phyloP scores from a whole-genome alignment of 306 rosid species.

The Cucurbita pepo region DNA sequence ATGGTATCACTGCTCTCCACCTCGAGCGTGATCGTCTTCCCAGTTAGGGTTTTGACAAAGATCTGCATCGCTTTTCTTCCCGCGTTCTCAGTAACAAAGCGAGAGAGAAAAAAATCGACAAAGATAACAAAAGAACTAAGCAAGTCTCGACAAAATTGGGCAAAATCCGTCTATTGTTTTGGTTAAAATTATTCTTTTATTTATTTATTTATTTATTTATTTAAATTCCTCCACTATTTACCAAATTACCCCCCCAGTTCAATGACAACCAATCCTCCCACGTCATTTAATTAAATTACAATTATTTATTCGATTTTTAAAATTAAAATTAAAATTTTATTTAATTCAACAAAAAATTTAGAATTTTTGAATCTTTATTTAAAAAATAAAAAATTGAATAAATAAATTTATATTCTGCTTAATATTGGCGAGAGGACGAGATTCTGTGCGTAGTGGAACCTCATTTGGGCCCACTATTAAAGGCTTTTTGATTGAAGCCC shows the following conservation, averaged over 20 bases:
- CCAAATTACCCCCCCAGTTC: not conserved
- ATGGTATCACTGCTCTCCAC: conserved; percentile 40
- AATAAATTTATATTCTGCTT: not conserved
- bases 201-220: no score
- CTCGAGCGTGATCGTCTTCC: conserved; percentile 40
- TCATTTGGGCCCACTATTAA: not conserved
- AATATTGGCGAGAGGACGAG: not conserved
- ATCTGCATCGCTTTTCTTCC: conserved; percentile 21
- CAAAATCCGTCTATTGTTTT: not conserved
- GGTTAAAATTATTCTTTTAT: no score
- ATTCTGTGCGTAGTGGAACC: conserved; percentile 1
- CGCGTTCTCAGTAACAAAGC: not conserved
- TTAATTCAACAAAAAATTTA: no score
- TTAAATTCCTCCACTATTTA: not conserved
- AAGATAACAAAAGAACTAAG: not conserved
- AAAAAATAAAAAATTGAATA: not conserved
- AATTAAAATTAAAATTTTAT: no score
- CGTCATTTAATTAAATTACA: no score
- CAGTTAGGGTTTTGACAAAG: conserved; percentile 33
- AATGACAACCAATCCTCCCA: no score
- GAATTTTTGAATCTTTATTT: no score
- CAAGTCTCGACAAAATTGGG: not conserved
- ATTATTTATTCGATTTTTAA: no score
- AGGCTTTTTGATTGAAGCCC: not conserved
- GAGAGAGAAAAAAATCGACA: not conserved